Evolutionary conservation across 2,329 filamentous ascomycete genomes (phyloP).

Genomic region (Furcasterigmium furcatum): DNA sequence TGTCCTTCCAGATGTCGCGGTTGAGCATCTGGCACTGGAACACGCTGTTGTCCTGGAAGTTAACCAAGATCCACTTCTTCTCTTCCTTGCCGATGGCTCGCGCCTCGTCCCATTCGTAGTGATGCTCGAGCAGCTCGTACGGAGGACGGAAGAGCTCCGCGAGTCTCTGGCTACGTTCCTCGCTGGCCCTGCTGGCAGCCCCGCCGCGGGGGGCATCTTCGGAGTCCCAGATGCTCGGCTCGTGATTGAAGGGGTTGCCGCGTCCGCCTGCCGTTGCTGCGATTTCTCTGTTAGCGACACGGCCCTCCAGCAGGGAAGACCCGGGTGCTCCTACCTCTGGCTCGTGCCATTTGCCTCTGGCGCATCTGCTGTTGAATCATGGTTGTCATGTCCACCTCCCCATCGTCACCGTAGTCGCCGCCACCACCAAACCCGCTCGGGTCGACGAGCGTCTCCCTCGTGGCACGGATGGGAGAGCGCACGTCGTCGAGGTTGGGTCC

Average conservation of each 20-base stretch:
- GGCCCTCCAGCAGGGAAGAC: too few relatives aligned
- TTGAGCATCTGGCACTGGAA: constrained; percentile 96
- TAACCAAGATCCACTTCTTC: constrained; percentile 93
- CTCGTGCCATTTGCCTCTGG: constrained; percentile 14
- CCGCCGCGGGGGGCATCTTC: constrained; percentile 11
- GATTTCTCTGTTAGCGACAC: constrained; percentile 1
- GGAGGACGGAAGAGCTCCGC: constrained; percentile 92
- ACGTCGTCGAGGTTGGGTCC: constrained; percentile 58
- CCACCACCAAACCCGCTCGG: constrained; percentile 50
- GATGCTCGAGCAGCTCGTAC: constrained; percentile 78
- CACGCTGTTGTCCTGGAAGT: constrained; percentile 88
- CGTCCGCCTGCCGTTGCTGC: constrained; percentile 6
- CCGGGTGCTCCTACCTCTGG: constrained; percentile 16
- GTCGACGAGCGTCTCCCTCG: constrained; percentile 86
- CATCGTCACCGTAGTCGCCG: constrained; percentile 40
- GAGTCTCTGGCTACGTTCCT: constrained; percentile 67
- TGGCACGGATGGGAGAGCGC: constrained; percentile 85
- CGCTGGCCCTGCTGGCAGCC: constrained; percentile 13
- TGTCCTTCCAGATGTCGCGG: constrained; percentile 92
- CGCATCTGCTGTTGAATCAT: constrained; percentile 63
- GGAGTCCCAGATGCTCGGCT: constrained; percentile 32
- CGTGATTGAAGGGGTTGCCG: constrained; percentile 32
- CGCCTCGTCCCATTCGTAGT: constrained; percentile 75
- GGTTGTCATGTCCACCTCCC: constrained; percentile 51
- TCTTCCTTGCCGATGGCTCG: constrained; percentile 81